phyloP scores from a whole-genome alignment of 805 yeast species.

The Spathaspora passalidarum region DNA sequence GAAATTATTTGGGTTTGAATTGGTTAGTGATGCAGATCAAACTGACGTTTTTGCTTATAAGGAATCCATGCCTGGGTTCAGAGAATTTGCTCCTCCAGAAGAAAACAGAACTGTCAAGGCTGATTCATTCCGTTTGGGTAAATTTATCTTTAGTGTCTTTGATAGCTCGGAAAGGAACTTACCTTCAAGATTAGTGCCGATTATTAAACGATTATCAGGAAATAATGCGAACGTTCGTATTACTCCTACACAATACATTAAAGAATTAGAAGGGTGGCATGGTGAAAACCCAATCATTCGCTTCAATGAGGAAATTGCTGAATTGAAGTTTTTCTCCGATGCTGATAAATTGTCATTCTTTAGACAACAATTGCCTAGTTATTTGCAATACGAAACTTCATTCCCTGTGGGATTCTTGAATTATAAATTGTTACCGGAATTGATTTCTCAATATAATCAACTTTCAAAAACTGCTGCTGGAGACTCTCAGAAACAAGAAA shows the following conservation, averaged over 20 bases:
- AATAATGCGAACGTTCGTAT: constrained; percentile 32
- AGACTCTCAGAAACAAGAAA: constrained; percentile 32
- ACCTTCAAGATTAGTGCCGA: constrained; percentile 4
- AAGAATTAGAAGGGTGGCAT: constrained; percentile 23
- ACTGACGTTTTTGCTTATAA: constrained; percentile 41
- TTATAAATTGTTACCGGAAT: constrained; percentile 66
- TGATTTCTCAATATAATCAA: constrained; percentile 31
- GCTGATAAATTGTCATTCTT: constrained; percentile 50
- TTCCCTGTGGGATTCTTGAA: constrained; percentile 56
- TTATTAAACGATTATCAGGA: constrained; percentile 31
- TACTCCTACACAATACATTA: constrained; percentile 25
- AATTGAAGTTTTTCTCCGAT: constrained; percentile 50
- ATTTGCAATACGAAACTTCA: constrained; percentile 15
- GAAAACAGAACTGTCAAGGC: constrained; percentile 35
- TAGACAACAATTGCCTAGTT: constrained; percentile 26
- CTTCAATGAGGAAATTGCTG: constrained; percentile 52
- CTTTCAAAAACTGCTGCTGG: constrained; percentile 25
- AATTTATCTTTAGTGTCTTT: constrained; percentile 39
- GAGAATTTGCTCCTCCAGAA: constrained; percentile 44
- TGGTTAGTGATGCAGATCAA: constrained; percentile 46
- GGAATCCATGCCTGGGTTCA: constrained; percentile 47
- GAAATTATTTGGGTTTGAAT: constrained; percentile 81
- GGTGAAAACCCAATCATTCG: constrained; percentile 45
- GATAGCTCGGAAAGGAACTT: not conserved
- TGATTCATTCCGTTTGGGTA: constrained; percentile 67